Evolutionary conservation across 768 basidiomycete genomes (phyloP).

Genomic region (Tulasnella sp.): DNA sequence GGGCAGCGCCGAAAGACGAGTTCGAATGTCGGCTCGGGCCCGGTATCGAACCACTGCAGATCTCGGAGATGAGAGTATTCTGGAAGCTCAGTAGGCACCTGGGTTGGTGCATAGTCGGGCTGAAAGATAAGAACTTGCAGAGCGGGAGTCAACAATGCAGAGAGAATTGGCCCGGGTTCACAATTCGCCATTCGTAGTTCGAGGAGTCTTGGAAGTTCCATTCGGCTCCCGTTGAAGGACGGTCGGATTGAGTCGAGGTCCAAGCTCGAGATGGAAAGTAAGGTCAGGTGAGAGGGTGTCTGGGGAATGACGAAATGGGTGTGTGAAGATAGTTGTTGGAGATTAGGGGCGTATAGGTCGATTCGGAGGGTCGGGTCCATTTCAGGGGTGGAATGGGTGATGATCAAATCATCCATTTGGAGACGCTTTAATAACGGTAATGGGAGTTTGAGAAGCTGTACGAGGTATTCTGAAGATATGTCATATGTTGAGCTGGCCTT

Average conservation of each 20-base stretch:
- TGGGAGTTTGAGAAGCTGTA: background rate
- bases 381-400: background rate
- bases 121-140: background rate
- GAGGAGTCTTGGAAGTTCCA: background rate
- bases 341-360: background rate
- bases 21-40: background rate
- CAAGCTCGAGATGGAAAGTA: background rate
- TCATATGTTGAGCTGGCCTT: background rate
- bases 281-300: background rate
- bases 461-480: background rate
- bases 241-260: background rate
- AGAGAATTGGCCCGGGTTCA: background rate
- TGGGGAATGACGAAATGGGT: background rate
- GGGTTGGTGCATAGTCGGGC: background rate
- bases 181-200: background rate
- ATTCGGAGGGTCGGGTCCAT: background rate
- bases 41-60: background rate
- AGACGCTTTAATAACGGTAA: background rate
- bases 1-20: background rate
- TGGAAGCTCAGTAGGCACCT: background rate
- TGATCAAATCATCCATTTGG: background rate
- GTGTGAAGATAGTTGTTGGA: background rate
- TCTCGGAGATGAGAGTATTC: background rate
- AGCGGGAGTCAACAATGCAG: background rate
- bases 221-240: background rate